Evolutionary conservation across 306 rosid species (phyloP), one percentile per base, ranked within the genome.

Genomic region (Dalbergia cultrata): DNA sequence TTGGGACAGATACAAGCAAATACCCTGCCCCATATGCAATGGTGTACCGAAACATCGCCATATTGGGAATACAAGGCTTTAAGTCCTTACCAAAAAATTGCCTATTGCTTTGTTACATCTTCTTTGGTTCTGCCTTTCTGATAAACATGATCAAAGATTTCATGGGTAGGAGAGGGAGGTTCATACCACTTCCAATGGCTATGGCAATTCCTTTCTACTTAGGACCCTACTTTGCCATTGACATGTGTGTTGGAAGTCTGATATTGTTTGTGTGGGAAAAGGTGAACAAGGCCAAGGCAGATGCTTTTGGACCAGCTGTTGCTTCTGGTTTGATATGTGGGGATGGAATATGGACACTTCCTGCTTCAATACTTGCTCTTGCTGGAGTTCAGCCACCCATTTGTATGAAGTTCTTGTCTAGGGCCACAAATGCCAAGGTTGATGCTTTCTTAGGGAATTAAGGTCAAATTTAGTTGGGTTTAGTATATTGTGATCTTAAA

Each of bases 261-360:
- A 77, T 88, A 54, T 74, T 88, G 21, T 88, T 72, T 47, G 74
- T 85, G 34, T 85, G 91, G 91, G 85, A 82, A 16, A 88, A 75
- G 71, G 8, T 80, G 59, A 77, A 80, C 82, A 80, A 82, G 76
- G 76, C 84, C 8, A 85, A 88, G 70, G 91, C 89, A 14, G 85
- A 87, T 80, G 89, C 89, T 37, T 85, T 76, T 68, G 90, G 77
- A 58, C 85, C 88, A 14, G 87, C 87, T 57, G 89, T 88, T 5
- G 91, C 91, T 80, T 88, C 86, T 82, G 89, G 91, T 82, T 85
- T 88, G 87, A 88, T 88, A 67, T 85, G 89, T 77, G 91, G 91
- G 0, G 89, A 88, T 82, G 91, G 91, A 67, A 85, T 88, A 53
- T 88, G 87, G 91, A 80, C 89, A 26, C 18, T 88, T 0, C 91